Evolutionary conservation across 179 eudicot species (phyloP), one percentile per base, ranked within the genome.

Genomic region (Camellia oleifera): DNA sequence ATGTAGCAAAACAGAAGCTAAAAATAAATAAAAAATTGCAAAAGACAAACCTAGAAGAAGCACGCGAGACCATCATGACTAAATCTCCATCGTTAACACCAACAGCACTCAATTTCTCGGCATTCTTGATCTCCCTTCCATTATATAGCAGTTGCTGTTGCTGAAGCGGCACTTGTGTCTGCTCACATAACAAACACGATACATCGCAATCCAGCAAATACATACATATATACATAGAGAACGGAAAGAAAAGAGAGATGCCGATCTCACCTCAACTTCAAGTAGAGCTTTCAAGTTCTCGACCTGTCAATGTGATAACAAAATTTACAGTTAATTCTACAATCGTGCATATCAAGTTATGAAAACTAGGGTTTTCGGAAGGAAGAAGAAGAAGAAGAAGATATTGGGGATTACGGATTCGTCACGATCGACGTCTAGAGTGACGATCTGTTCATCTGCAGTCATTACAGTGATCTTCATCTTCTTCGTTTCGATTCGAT

Each of bases 391-490:
- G 68, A 69, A 72, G 61, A 5, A 4, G 32, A 12, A 40, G 48
- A 72, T 0, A 32, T 1, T 32, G 58, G 72, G 42, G 4, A 23
- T 76, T 90, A 92, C 99, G 58, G 99, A 91, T 95, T 95, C 99
- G 58, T 94, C 89, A 13, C 89, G 94, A 66, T 95, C 99, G 79
- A 95, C 89, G 18, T 95, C 99, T 45, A 95, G 79, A 44, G 90
- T 81, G 83, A 95, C 78, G 90, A 94, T 86, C 79, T 95, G 92
- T 58, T 94, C 99, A 63, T 92, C 98, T 4, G 88, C 86, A 13
- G 99, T 92, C 99, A 95, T 95, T 65, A 95, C 97, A 77, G 96
- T 92, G 87, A 94, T 92, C 95, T 92, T 95, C 98, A 95, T 94
- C 85, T 83, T 85, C 72, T 23, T n/a, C 72, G 72, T 50, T 3